Base-by-base conservation (phyloP, 495 filamentous ascomycete species). In the Penicillium verhagenii region DNA sequence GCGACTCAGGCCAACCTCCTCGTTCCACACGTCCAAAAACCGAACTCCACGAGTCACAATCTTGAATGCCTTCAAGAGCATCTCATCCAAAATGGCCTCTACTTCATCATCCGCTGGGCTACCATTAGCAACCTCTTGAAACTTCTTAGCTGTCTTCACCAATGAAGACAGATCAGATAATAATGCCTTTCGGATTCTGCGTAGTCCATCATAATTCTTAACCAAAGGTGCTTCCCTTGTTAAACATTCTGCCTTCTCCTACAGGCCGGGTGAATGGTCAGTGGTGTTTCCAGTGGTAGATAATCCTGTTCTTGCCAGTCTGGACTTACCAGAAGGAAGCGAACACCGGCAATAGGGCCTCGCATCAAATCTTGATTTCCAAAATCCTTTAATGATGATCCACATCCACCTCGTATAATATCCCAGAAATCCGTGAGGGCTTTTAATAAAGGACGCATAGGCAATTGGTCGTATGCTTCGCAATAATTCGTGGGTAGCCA, bases 401-500 rank as follows among this genome's bases (percentile, higher is more conserved):
- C 67, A 68, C 82, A 82, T 55, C 82, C 72, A 65, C 78, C 88
- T 76, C 81, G 85, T 67, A 96, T 83, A 56, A 96, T 79, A 66
- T 97, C 94, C 90, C 92, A 97, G 53, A 97, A 91, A 57, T 91
- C 87, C 8, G 92, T 85, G 65, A 97, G 74, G 2, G 94, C 92
- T 56, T 89, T 90, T 23, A 99, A 78, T 26, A 97, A 80, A 53
- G 83, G 88, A 53, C 86, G 84, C 80, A 97, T 93, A 47, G 89
- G 84, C 19, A 90, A 78, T 43, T 91, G 87, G 57, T 96, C 89
- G 68, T 96, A 99, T 10, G 89, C 82, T 67, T 96, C 91, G 76
- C 95, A 99, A 68, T 97, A 97, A 69, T 99, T 99, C 3, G 95
- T 97, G 25, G 95, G 95, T 53, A 99, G 76, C 95, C 95, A 99